Evolutionary conservation across 2,329 filamentous ascomycete species (phyloP), one percentile per base, ranked within the genome.

Genomic region (Pyrenophora teres): DNA sequence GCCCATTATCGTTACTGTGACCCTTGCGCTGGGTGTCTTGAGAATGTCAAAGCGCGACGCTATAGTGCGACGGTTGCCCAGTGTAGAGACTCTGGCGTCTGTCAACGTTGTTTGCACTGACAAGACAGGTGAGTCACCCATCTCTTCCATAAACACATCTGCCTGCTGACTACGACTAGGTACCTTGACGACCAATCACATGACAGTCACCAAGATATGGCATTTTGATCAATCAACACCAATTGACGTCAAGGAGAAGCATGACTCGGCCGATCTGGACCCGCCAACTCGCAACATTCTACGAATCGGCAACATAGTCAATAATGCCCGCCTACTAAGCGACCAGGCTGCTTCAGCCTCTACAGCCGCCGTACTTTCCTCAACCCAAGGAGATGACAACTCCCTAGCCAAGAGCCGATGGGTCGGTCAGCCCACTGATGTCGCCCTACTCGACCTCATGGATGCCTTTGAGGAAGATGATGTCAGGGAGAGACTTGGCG

Each of bases 61-160:
- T 7, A 99, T 99, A 71, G 93, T 99, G 54, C 88, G 94, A 62
- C 88, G 90, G 69, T 88, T 99, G 76, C 95, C 95, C 18, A 97
- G 94, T 74, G 95, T 99, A 7, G 94, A 99, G 73, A 99, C 94
- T 0, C 78, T 99, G 4, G 95, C 95, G 7, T 97, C 92, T n/a
- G 94, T 99, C 52, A 99, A 97, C 67, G 92, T 99, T n/a, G 91
- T 99, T 6, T 99, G 95, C 78, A 97, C 92, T 62, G 94, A 99
- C 79, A 99, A 99, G 78, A 99, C 94, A 37, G 91, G 85, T 85
- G 76, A 50, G 61, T 55, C 18, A 5, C 16, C 9, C 18, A 12
- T 16, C 9, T n/a, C 3, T 5, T 16, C 19, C 13, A n/a, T 4
- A 10, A 38, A 10, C 18, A 3, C 19, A 40, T n/a, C n/a, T n/a